phyloP scores from a whole-genome alignment of 768 basidiomycete genomes.

The Tephrocybe rancida region DNA sequence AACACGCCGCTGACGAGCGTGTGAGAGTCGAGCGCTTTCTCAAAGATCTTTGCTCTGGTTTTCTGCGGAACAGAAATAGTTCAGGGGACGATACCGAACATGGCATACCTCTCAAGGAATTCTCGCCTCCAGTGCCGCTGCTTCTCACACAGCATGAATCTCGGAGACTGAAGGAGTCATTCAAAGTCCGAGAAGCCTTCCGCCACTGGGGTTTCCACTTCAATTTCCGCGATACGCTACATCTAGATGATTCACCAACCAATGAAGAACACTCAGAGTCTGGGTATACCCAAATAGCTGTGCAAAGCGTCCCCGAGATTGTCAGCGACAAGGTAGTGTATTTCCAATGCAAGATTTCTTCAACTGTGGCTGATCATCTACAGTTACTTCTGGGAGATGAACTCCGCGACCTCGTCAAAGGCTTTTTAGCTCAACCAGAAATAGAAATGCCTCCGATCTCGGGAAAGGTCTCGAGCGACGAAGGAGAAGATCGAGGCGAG shows the following conservation, averaged over 20 bases:
- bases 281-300: constrained; percentile 66
- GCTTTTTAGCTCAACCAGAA: constrained; percentile 66
- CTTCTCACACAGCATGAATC: constrained; percentile 72
- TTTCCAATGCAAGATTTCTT: constrained; percentile 11
- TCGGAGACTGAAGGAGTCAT: constrained; percentile 43
- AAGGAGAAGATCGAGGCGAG: constrained; percentile 27
- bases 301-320: constrained; percentile 67
- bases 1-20: constrained; percentile 98
- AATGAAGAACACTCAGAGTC: constrained; percentile 33
- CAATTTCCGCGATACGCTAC: constrained; percentile 26
- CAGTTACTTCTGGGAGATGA: constrained; percentile 72
- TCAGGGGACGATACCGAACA: constrained; percentile 23
- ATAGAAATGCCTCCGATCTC: constrained; percentile 35
- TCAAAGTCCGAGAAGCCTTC: constrained; percentile 49
- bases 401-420: constrained; percentile 75
- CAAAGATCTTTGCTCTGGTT: constrained; percentile 71
- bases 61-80: constrained; percentile 45
- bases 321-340: constrained; percentile 73
- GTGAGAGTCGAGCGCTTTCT: constrained; percentile 87
- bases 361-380: constrained; percentile 8
- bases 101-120: constrained; percentile 39
- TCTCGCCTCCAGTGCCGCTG: constrained; percentile 59
- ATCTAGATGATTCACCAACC: constrained; percentile 18
- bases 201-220: constrained; percentile 73
- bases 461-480: not conserved